Base-by-base conservation (phyloP, 169 alveolate species). In the Amoebophrya sp. region DNA sequence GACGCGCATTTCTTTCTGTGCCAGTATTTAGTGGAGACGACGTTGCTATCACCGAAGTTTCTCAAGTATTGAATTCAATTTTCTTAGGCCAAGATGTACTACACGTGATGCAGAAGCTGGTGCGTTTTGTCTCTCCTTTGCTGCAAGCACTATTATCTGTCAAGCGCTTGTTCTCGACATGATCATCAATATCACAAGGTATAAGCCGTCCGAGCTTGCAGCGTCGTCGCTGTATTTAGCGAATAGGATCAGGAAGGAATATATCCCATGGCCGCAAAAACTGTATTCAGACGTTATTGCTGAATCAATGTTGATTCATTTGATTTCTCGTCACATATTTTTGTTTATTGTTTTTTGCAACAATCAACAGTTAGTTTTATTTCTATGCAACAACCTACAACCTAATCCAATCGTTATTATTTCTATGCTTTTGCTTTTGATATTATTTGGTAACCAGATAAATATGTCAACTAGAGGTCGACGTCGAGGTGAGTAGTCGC, bases 1-100 rank as follows among this genome's bases (percentile, higher is more conserved):
- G 92, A 40, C 83, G 55, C 41, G 23, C 92, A 90, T 78, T 90
- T 90, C 40, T 90, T 90, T n/a, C 36, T 90, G 40, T 77, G 83
- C 26, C 92, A 90, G 92, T 90, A 90, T 38, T 38, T 53, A 23
- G 38, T 90, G 29, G 92, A 90, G 29, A 33, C 65, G 39, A 65
- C 92, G 53, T 40, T 90, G 38, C 92, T 65, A 0, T 77, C 41
- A 65, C 38, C n/a, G 39, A 65, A 65, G 83, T 65, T 65, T 26
- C 26, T 65, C 26, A 41, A 41, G 92, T 41, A n/a, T 6, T n/a
- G n/a, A n/a, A n/a, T n/a, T n/a, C n/a, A n/a, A n/a, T n/a, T n/a
- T n/a, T n/a, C n/a, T n/a, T n/a, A n/a, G n/a, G n/a, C n/a, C n/a
- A n/a, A n/a, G n/a, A n/a, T n/a, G n/a, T n/a, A n/a, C n/a, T n/a